Evolutionary conservation across 2,329 filamentous ascomycete species (phyloP), one percentile per base, ranked within the genome.

Genomic region (Sodiomyces alkalinus): DNA sequence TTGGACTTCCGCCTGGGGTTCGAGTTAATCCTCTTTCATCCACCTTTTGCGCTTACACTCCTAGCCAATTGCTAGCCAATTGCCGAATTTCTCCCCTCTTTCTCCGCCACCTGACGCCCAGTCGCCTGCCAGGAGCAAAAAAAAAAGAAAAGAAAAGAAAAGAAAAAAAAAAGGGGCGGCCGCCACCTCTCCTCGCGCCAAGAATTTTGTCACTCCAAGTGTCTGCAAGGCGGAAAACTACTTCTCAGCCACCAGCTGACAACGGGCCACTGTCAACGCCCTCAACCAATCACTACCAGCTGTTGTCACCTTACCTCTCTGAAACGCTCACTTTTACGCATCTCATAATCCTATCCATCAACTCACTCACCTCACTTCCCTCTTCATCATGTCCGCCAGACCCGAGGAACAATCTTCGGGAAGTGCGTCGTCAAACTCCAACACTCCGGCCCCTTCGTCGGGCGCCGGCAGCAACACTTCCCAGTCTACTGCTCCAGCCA

Each of bases 361-460:
- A 26, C 24, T 17, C 14, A 10, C 10, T 12, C 17, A 16, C 20
- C 19, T 11, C 19, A 17, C 14, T 6, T 15, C 18, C 8, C 5
- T 30, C 29, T 17, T 35, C 34, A 32, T 31, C 43, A 36, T 41
- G 25, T 40, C 39, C 8, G 26, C 37, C 5, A 36, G 37, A n/a
- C 37, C 39, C 19, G 41, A 41, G 33, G 39, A 41, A 19, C 40
- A 45, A 22, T 51, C 55, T 17, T 49, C 51, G 28, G 50, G 43
- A 27, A 60, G 53, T 45, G 53, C 53, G 24, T 56, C 61, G 26
- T 66, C 64, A 34, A 67, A 64, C 45, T 60, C 58, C 24, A 62
- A 55, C 30, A 69, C 66, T 2, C 64, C 65, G 3, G 64, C 60
- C 3, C 60, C 64, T 2, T 59, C 60, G 3, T 61, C 58, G 14